Base-by-base conservation (phyloP, 805 yeast genomes). In the Candida manassasensis region DNA sequence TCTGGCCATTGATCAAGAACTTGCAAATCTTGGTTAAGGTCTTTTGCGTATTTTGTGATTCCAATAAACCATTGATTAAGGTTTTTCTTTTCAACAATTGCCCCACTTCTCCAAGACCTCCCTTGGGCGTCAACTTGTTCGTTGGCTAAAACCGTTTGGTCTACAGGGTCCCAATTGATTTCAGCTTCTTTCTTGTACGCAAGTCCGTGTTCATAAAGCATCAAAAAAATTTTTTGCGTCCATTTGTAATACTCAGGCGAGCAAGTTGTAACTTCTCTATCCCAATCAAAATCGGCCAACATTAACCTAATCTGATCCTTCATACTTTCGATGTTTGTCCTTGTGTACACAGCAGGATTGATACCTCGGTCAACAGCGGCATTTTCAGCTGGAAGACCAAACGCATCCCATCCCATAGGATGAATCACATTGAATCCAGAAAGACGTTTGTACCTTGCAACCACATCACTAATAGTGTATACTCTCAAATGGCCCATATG, bases 351-450 rank as follows among this genome's bases (percentile, higher is more conserved):
- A 0, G 77, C 74, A 0, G 98, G 97, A 42, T 77, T 77, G 9
- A 86, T 69, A 1, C 78, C 77, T 42, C 95, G 63, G 55, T 89
- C 96, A 19, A 87, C 80, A 0, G 98, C 98, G 0, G 98, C 98
- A 57, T 93, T 93, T 55, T 93, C 98, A 1, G 98, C 98, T 0
- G 98, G 98, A 18, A 93, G 67, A 1, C 98, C 98, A 69, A 93
- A 93, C 0, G 97, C 95, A 66, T 93, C 98, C 97, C 97, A 93
- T 0, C 98, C 98, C 95, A 93, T 89, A 0, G 97, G 97, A 53
- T 93, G 96, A 2, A 90, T 68, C 10, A 90, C 96, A 25, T 79
- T 63, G 46, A 70, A 73, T 1, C 96, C 96, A 34, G 73, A 75
- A 60, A 85, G 71, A 43, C 93, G 67, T 44, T 85, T 75, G 56